These are phyloP conservation scores for Pilasporangium apinafurcum DNA, from an alignment of 352 stramenopile species.

Conservation along the genomic window DNA sequence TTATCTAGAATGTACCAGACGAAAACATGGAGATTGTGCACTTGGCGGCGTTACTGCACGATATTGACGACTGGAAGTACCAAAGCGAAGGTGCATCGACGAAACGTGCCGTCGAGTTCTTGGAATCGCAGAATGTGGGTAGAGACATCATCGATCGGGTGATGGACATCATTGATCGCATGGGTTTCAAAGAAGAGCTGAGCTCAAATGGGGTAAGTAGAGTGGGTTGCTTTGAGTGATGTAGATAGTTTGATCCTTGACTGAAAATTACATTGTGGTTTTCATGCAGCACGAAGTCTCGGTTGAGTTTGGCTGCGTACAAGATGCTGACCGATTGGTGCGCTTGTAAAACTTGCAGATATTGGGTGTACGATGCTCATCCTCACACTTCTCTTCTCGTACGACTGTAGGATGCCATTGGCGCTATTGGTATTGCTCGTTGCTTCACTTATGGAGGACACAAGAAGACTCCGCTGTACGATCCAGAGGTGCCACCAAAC, in stretches of 20 bases:
- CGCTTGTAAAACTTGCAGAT: not conserved
- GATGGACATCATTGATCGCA: conserved; percentile 77
- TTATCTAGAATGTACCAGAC: conserved; percentile 34
- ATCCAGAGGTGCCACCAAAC: conserved; percentile 43
- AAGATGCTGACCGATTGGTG: conserved; percentile 86
- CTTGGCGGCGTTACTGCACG: conserved; percentile 79
- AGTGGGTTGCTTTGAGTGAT: too few species aligned
- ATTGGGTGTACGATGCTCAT: not conserved
- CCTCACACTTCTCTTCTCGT: not conserved
- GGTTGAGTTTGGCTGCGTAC: conserved; percentile 80
- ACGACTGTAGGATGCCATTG: conserved; percentile 73
- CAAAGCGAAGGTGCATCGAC: conserved; percentile 38
- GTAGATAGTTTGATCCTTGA: conserved; percentile 83
- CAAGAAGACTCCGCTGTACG: conserved; percentile 80
- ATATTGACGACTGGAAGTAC: conserved; percentile 79
- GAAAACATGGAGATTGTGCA: conserved; percentile 76
- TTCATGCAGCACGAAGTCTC: conserved; percentile 21
- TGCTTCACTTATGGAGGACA: conserved; percentile 88
- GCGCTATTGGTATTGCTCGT: conserved; percentile 86
- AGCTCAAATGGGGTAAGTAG: conserved; percentile 11
- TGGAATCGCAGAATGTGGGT: conserved; percentile 42
- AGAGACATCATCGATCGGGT: conserved; percentile 51
- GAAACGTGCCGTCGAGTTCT: conserved; percentile 53
- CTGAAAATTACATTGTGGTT: not conserved
- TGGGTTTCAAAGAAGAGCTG: conserved; percentile 85